These are phyloP conservation scores for Trichomonascaceae sp. DNA, from an alignment of 1,139 yeast species.

Conservation along the genomic window DNA sequence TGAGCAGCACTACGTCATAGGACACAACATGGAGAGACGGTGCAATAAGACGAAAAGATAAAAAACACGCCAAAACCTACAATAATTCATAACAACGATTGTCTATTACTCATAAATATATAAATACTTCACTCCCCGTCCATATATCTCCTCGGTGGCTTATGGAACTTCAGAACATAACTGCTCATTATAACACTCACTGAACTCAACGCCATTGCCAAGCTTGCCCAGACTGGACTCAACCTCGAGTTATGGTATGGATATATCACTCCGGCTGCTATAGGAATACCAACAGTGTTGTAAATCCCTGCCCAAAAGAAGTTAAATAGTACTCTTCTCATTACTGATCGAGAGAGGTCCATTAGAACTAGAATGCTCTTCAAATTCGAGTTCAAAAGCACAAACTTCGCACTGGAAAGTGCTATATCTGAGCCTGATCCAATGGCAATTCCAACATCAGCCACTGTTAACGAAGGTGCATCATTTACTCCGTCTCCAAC, in stretches of 20 bases:
- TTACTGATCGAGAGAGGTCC: constrained; percentile 64
- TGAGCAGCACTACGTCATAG: too few relatives aligned
- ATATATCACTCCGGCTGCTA: constrained; percentile 82
- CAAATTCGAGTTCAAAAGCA: constrained; percentile 43
- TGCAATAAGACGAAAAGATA: too few relatives aligned
- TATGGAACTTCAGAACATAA: constrained; percentile 42
- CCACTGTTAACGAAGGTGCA: constrained; percentile 84
- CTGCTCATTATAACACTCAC: constrained; percentile 82
- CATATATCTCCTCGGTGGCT: constrained; percentile 10
- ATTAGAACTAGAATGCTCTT: constrained; percentile 52
- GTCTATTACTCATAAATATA: not conserved
- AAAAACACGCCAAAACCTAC: not conserved
- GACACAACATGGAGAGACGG: too few relatives aligned
- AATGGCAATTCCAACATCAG: constrained; percentile 88
- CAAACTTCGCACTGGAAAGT: constrained; percentile 85
- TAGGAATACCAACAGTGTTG: constrained; percentile 77
- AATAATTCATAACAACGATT: not conserved
- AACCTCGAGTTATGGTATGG: constrained; percentile 68
- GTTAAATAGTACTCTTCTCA: constrained; percentile 66
- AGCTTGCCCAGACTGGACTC: constrained; percentile 77
- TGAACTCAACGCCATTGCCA: constrained; percentile 91
- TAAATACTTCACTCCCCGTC: not conserved
- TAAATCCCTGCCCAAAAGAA: constrained; percentile 86
- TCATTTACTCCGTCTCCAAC: constrained; percentile 96
- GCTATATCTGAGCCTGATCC: constrained; percentile 94